phyloP scores from a whole-genome alignment of 805 yeast genomes.

The Candida germanica region DNA sequence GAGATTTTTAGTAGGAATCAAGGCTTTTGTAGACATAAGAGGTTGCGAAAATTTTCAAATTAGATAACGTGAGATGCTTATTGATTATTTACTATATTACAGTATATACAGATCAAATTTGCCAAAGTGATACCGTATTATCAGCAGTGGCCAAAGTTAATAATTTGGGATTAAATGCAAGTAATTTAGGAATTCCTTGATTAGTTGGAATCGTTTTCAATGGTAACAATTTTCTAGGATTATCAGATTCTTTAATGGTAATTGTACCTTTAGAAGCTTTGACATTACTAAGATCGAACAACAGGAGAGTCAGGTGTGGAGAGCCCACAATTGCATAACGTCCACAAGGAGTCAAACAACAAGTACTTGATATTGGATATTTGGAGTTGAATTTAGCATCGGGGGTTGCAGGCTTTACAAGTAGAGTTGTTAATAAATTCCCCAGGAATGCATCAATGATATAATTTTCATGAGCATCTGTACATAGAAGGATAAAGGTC shows the following conservation, averaged over 20 bases:
- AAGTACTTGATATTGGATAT: slow-evolving; percentile 32
- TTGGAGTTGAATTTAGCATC: slow-evolving; percentile 11
- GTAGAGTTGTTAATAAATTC: slow-evolving; percentile 1
- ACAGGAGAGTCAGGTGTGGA: slow-evolving; percentile 20
- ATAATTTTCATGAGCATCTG: slow-evolving; percentile 52
- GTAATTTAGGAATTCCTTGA: slow-evolving; percentile 44
- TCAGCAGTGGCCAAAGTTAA: slow-evolving; percentile 66
- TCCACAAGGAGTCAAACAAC: slow-evolving; percentile 42
- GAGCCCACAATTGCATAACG: slow-evolving; percentile 33
- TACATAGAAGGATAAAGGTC: slow-evolving; percentile 55
- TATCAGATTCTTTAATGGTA: slow-evolving; percentile 16
- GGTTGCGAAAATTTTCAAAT: no score
- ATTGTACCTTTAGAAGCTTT: slow-evolving; percentile 19
- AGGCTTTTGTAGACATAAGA: background rate
- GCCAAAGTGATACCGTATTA: slow-evolving; percentile 39
- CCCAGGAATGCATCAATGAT: slow-evolving; percentile 57
- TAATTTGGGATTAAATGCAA: slow-evolving; percentile 60
- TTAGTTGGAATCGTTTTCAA: slow-evolving; percentile 19
- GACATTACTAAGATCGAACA: slow-evolving; percentile 28
- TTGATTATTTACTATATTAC: no score
- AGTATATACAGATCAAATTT: slow-evolving; percentile 18
- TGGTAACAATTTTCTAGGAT: slow-evolving; percentile 21
- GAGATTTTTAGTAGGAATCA: background rate
- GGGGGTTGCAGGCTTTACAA: background rate
- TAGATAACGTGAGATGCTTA: no score